These are phyloP conservation scores for Rhinocladiella similis DNA, from an alignment of 2,329 filamentous ascomycete genomes.

Conservation along the genomic window DNA sequence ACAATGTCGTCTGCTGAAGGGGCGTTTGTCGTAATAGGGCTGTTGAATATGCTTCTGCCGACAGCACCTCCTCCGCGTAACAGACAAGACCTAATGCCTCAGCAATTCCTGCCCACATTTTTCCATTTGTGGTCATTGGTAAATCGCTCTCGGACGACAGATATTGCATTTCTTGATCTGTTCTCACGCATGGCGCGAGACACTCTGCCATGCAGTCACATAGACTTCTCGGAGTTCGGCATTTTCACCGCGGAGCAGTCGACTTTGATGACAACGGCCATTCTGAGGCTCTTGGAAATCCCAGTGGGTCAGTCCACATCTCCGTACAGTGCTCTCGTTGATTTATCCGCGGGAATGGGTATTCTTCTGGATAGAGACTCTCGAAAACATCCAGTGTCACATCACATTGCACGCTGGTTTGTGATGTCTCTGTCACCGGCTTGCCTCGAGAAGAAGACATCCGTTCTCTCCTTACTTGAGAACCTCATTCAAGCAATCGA, in stretches of 20 bases:
- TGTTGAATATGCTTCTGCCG: slow-evolving; percentile 84
- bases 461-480: slow-evolving; percentile 80
- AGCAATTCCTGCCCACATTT: slow-evolving; percentile 86
- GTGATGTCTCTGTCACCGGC: slow-evolving; percentile 88
- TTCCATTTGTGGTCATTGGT: slow-evolving; percentile 97
- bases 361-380: slow-evolving; percentile 88
- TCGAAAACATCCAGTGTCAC: slow-evolving; percentile 87
- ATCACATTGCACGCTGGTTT: slow-evolving; percentile 90
- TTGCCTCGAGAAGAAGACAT: slow-evolving; percentile 74
- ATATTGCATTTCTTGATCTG: slow-evolving; percentile 84
- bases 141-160: slow-evolving; percentile 82
- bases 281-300: slow-evolving; percentile 87
- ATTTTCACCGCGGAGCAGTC: slow-evolving; percentile 93
- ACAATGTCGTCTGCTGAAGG: slow-evolving; percentile 90
- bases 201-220: slow-evolving; percentile 70
- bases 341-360: slow-evolving; percentile 79
- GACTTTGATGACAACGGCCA: slow-evolving; percentile 86
- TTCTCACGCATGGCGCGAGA: slow-evolving; percentile 86
- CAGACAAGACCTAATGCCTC: slow-evolving; percentile 75
- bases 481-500: slow-evolving; percentile 92
- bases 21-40: slow-evolving; percentile 86
- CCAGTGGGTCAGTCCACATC: slow-evolving; percentile 95
- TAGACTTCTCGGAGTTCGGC: slow-evolving; percentile 81
- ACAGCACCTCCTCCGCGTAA: slow-evolving; percentile 74
- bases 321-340: slow-evolving; percentile 77